A percentile compares a stretch with the other conserved stretches of the same genome.
phyloP scores from a whole-genome alignment of 257 asterid genomes.

The Capsicum pubescens region DNA sequence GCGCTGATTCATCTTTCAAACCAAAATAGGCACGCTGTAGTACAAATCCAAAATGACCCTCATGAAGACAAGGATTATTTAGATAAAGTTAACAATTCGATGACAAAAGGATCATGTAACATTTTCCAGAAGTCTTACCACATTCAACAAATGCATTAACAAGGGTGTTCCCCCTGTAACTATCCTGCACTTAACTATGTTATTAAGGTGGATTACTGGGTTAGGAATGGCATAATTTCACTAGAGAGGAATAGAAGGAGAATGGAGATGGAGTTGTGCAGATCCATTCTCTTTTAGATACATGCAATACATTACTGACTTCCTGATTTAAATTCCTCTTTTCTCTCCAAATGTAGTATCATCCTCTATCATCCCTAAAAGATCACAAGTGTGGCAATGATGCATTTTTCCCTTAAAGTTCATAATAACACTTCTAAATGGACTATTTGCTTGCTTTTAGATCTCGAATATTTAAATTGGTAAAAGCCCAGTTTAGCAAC shows the following conservation, averaged over 20 bases:
- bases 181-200: conserved; percentile 10
- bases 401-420: background rate
- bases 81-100: background rate
- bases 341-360: background rate
- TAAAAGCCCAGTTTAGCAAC: background rate
- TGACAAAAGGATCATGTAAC: background rate
- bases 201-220: background rate
- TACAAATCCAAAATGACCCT: background rate
- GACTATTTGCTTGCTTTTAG: background rate
- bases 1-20: conserved; percentile 12
- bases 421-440: background rate
- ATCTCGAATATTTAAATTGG: conserved; percentile 14
- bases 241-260: background rate
- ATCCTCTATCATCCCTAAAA: conserved; percentile 1
- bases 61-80: background rate
- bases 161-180: background rate
- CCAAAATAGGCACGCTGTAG: background rate
- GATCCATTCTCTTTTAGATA: background rate
- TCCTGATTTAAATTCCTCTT: background rate
- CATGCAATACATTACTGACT: background rate
- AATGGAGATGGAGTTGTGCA: background rate
- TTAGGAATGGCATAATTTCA: background rate
- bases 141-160: background rate
- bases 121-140: background rate
- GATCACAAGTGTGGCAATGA: background rate